A percentile compares a stretch with the other conserved stretches of the same genome.
Evolutionary conservation across 176 grass and related monocot species (phyloP).

Genomic region (Pharus latifolius): DNA sequence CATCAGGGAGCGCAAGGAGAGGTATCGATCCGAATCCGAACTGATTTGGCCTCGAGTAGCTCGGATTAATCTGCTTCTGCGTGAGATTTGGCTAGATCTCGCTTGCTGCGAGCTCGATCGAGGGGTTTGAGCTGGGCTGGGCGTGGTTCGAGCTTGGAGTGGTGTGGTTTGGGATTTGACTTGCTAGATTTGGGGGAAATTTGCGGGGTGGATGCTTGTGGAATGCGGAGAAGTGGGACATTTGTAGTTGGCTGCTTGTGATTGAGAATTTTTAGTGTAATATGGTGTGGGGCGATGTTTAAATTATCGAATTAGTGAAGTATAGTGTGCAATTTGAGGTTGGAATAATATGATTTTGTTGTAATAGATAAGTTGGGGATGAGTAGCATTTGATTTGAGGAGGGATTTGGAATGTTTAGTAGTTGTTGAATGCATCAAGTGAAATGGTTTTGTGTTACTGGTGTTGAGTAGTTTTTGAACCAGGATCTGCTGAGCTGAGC

Average conservation of each 20-base stretch:
- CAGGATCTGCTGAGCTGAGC: background rate
- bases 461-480: background rate
- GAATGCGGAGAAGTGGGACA: background rate
- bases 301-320: background rate
- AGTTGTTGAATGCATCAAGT: background rate
- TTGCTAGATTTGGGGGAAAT: background rate
- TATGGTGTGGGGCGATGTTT: background rate
- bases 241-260: background rate
- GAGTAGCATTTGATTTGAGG: background rate
- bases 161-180: background rate
- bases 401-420: background rate
- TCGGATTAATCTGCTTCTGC: background rate
- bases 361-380: background rate
- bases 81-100: constrained; percentile 26
- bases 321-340: background rate
- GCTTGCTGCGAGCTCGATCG: constrained; percentile 25
- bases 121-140: background rate
- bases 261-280: background rate
- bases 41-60: background rate
- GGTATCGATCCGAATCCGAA: constrained; percentile 29
- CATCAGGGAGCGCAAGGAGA: constrained; percentile 87
- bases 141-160: background rate
- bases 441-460: background rate
- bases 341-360: background rate
- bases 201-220: background rate